These are phyloP conservation scores for Bipolaris gigantea DNA, from an alignment of 2,329 filamentous ascomycete genomes.

Conservation along the genomic window DNA sequence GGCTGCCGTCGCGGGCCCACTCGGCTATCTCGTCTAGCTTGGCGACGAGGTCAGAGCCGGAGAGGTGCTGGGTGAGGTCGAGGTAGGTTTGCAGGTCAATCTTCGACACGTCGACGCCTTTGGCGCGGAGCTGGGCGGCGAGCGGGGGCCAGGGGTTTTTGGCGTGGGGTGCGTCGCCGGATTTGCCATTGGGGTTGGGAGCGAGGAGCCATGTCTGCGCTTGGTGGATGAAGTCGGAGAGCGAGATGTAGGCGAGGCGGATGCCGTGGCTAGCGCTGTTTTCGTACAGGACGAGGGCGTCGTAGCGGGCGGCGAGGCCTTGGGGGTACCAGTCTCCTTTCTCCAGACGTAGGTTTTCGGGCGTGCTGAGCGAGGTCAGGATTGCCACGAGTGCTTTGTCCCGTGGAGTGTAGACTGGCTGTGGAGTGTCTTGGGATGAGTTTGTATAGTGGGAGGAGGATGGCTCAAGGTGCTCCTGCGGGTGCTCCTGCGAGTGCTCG, in stretches of 20 bases:
- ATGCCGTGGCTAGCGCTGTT: background rate
- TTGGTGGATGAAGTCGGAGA: background rate
- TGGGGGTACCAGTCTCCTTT: slow-evolving; percentile 7
- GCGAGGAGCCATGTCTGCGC: background rate
- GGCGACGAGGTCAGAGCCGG: background rate
- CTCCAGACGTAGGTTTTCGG: background rate
- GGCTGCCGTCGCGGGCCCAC: background rate
- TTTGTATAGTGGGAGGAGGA: background rate
- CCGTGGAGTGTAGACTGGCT: background rate
- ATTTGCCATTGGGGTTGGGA: background rate
- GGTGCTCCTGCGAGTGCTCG: background rate
- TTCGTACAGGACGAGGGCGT: slow-evolving; percentile 1
- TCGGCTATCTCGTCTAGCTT: background rate
- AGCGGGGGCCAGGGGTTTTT: background rate
- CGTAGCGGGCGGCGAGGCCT: background rate
- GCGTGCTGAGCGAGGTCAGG: background rate
- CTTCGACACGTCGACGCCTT: background rate
- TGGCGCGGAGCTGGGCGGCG: background rate
- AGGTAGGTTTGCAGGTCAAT: background rate
- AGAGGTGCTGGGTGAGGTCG: background rate
- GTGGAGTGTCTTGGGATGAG: background rate
- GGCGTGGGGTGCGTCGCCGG: background rate
- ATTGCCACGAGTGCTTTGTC: slow-evolving; percentile 8
- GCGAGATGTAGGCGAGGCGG: background rate
- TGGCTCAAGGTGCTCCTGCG: background rate